Base-by-base conservation (phyloP, 2,329 filamentous ascomycete genomes). In the Cytospora schulzeri region DNA sequence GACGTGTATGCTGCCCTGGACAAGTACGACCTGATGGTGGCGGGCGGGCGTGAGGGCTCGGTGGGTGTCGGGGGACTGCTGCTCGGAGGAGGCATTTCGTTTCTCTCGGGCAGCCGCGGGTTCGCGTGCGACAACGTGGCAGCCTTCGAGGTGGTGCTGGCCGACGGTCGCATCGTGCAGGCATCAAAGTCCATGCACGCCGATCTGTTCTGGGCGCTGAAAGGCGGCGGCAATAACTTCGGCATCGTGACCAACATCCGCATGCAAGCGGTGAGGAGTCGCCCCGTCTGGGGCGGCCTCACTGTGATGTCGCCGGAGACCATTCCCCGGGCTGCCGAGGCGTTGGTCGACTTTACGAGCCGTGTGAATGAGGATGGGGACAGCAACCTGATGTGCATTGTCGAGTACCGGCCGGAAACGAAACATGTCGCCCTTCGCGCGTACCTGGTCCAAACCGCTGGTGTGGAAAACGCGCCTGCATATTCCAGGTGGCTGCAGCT, bases 191-290 rank as follows among this genome's bases (percentile, higher is more conserved):
- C 28, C 38, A 17, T 56, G n/a, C 35, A 60, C 57, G 9, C 62
- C 9, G 69, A 72, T 41, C 69, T 74, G n/a, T 71, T 70, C 66
- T 57, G 66, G 48, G 71, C 67, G 2, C 50, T 73, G 14, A 71
- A 71, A 26, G 72, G 72, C 55, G 71, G 72, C 33, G 60, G 56
- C n/a, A 68, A 66, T 35, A 72, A 72, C 57, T 72, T 73, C 48
- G 72, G 70, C 15, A 70, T 73, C 52, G 70, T 73, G n/a, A 72
- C 71, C 9, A 29, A 33, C 26, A 31, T 59, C 7, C 22, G 15
- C 57, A 51, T 52, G 57, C 3, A 29, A 31, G 17, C 57, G 8
- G 6, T 35, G 57, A 29, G 12, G 38, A 57, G 17, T 24, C 14
- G 57, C 26, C 26, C 57, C 57, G 41, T 59, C 22, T 59, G 57